phyloP scores from a whole-genome alignment of 371 early-diverging fungal species.

The Mucor irregularis region DNA sequence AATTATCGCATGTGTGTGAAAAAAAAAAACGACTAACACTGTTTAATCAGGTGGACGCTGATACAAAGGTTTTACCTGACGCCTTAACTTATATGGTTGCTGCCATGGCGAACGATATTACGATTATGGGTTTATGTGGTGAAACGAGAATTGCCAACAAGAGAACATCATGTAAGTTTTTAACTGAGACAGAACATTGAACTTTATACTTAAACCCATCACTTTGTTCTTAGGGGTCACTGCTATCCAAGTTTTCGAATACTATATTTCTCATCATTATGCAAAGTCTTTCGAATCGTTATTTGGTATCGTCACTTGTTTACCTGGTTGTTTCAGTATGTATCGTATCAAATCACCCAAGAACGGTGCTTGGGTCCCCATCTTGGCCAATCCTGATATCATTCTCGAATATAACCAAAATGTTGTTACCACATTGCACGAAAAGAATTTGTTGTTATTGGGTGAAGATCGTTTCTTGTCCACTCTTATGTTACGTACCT shows the following conservation, averaged over 20 bases:
- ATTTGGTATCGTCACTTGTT: conserved; percentile 97
- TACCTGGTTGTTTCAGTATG: conserved; percentile 97
- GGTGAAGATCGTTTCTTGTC: conserved; percentile 97
- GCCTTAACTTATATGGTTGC: conserved; percentile 79
- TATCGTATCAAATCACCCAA: conserved; percentile 82
- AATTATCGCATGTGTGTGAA: background rate
- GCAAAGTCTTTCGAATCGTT: conserved; percentile 94
- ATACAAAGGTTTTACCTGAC: conserved; percentile 84
- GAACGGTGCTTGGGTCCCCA: conserved; percentile 79
- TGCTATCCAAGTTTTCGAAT: conserved; percentile 87
- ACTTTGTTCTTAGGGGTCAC: too few species aligned
- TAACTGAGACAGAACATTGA: too few species aligned
- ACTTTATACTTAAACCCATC: too few species aligned
- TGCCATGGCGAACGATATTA: conserved; percentile 81
- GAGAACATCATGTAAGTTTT: conserved; percentile 76
- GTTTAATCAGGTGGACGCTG: conserved; percentile 83
- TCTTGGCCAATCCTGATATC: conserved; percentile 89
- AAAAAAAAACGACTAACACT: background rate
- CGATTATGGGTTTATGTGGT: conserved; percentile 85
- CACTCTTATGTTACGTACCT: conserved; percentile 91
- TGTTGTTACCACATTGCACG: conserved; percentile 91
- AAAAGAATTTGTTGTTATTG: conserved; percentile 91
- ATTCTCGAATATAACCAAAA: conserved; percentile 89
- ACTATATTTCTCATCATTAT: conserved; percentile 95
- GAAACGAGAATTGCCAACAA: conserved; percentile 89